Evolutionary conservation across 805 yeast species (phyloP), one percentile per base, ranked within the genome.

Genomic region (Candida oleophila): DNA sequence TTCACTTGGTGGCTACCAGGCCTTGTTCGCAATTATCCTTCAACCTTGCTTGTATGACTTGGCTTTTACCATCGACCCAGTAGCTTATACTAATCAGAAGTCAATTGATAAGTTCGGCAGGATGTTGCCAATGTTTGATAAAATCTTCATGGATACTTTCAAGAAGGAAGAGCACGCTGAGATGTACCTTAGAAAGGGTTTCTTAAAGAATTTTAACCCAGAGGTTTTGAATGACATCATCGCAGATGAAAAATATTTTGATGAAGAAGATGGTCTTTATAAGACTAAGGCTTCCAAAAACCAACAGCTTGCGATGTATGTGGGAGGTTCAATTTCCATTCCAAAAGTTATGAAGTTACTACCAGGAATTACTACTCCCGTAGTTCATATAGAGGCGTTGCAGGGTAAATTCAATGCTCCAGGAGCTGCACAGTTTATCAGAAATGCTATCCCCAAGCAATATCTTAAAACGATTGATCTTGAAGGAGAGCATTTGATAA

Each of bases 1-100:
- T 59, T 85, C 92, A 0, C 77, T 83, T 79, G 92, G 94, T 11
- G 95, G 89, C 0, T 73, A 69, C 51, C 74, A 67, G 43, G 73
- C 77, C 0, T 48, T 83, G 3, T 63, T 73, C 49, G 80, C 84
- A 2, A 73, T 76, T 1, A 65, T 69, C n/a, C 61, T 74, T 35
- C 79, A 75, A 44, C 88, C 89, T 0, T 50, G 56, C 18, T 61
- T 83, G 42, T 76, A 82, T 55, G 81, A 81, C 47, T 70, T 80
- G 4, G 67, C 79, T 9, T 60, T 85, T 2, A 65, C 78, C 1
- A 64, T 84, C 19, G 92, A 86, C 55, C 86, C 90, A 0, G 88
- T 85, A 2, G 65, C 74, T 5, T 72, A 65, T 47, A 53, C 61
- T 21, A 54, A 53, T 33, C 48, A 41, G 3, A 7, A 33, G 14